Evolutionary conservation across 2,329 filamentous ascomycete genomes (phyloP).

Genomic region (Verticillium longisporum): DNA sequence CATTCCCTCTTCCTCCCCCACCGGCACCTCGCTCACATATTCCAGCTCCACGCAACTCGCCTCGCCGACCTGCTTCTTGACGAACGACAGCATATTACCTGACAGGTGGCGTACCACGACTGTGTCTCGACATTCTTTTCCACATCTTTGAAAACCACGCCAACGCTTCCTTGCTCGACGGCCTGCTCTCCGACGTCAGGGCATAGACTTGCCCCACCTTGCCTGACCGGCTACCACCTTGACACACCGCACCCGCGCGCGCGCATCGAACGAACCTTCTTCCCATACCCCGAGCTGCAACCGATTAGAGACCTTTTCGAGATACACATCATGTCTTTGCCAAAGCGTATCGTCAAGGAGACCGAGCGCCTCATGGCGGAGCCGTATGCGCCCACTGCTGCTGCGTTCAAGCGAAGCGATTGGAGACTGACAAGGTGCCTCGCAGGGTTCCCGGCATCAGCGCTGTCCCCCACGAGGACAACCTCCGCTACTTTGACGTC

Average conservation of each 20-base stretch:
- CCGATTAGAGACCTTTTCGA: too few species aligned
- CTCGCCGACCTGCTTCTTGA: not conserved
- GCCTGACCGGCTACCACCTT: not conserved
- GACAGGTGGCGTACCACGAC: not conserved
- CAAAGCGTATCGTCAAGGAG: slow-evolving; percentile 97
- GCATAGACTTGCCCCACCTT: not conserved
- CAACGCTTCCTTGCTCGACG: not conserved
- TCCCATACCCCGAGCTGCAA: not conserved
- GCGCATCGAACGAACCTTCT: not conserved
- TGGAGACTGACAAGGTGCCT: not conserved
- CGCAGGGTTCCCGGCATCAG: slow-evolving; percentile 89
- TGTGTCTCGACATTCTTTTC: not conserved
- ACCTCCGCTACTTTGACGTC: slow-evolving; percentile 96
- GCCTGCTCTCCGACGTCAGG: not conserved
- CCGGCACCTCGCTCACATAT: not conserved
- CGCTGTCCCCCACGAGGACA: slow-evolving; percentile 92
- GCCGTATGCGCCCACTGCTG: slow-evolving; percentile 57
- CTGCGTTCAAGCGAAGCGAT: not conserved
- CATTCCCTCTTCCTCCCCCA: not conserved
- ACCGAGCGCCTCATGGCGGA: slow-evolving; percentile 95
- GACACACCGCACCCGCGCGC: not conserved
- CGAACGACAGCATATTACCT: not conserved
- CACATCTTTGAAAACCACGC: not conserved
- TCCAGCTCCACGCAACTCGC: not conserved
- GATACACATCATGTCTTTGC: slow-evolving; percentile 57